These are phyloP conservation scores for Fagopyrum tataricum DNA, from an alignment of 148 eudicot species.

Conservation along the genomic window DNA sequence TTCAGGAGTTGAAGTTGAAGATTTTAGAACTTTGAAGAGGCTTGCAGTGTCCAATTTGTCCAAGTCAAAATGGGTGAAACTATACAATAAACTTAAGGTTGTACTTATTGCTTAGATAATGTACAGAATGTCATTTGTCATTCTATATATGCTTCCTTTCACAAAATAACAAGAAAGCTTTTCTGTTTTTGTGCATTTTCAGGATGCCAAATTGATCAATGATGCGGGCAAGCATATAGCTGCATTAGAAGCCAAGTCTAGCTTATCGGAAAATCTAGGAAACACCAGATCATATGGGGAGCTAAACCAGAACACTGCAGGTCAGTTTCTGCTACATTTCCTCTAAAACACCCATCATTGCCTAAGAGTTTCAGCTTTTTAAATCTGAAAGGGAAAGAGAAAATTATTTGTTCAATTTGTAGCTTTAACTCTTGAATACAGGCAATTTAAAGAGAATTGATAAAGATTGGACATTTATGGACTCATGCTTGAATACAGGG, in stretches of 20 bases:
- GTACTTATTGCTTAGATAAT: background rate
- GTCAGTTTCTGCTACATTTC: background rate
- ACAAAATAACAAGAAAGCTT: background rate
- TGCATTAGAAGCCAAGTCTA: constrained; percentile 31
- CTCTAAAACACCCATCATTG: background rate
- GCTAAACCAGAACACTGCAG: constrained; percentile 3
- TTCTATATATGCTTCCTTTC: background rate
- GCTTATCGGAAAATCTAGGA: constrained; percentile 29
- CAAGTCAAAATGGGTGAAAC: constrained; percentile 76
- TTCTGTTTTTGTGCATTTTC: constrained; percentile 17
- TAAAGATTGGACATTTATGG: background rate
- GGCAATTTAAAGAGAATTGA: background rate
- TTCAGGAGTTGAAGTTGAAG: constrained; percentile 46
- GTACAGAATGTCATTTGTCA: constrained; percentile 12
- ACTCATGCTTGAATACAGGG: background rate
- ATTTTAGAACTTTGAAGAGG: constrained; percentile 48
- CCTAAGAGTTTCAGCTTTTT: background rate
- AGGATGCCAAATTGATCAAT: constrained; percentile 42
- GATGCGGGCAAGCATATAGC: constrained; percentile 25
- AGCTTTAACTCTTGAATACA: background rate
- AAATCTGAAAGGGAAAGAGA: background rate
- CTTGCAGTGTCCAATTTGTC: constrained; percentile 50
- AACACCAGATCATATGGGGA: constrained; percentile 19
- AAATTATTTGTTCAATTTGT: background rate
- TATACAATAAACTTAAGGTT: constrained; percentile 63